Conservation (phyloP, 805 yeast genomes). For the Wickerhamomyces canadensis region DNA sequence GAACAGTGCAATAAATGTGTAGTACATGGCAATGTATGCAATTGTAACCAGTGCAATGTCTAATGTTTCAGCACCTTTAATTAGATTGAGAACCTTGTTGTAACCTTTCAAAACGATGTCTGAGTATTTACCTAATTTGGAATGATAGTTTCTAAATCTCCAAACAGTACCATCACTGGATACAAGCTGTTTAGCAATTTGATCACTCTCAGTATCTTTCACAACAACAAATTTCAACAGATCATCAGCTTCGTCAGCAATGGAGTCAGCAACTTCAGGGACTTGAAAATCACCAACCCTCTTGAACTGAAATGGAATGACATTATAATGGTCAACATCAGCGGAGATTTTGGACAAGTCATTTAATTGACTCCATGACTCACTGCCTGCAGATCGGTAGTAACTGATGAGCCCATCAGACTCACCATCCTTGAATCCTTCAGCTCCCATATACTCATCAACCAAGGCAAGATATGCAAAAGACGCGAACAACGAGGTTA, state of each 20-base stretch:
- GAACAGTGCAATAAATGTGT: conserved; percentile 71
- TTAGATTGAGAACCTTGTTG: conserved; percentile 36
- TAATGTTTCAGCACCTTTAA: conserved; percentile 74
- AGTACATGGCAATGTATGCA: conserved; percentile 86
- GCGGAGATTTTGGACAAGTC: conserved; percentile 30
- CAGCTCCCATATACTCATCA: conserved; percentile 50
- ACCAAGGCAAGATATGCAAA: conserved; percentile 72
- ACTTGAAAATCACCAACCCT: conserved; percentile 34
- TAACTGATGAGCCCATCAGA: conserved; percentile 18
- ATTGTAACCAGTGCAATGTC: conserved; percentile 74
- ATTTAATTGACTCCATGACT: conserved; percentile 45
- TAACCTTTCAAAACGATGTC: conserved; percentile 41
- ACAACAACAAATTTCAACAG: conserved; percentile 37
- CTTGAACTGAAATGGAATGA: conserved; percentile 56
- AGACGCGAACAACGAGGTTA: conserved; percentile 70
- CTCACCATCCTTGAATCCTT: conserved; percentile 28
- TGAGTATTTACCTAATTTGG: conserved; percentile 50
- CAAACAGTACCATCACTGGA: conserved; percentile 45
- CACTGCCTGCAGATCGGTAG: conserved; percentile 28
- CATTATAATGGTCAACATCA: conserved; percentile 39
- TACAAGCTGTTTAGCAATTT: conserved; percentile 10
- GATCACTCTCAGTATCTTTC: conserved; percentile 15
- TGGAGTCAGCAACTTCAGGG: conserved; percentile 37
- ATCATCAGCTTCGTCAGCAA: conserved; percentile 34
- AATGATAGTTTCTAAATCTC: conserved; percentile 51